Evolutionary conservation across 768 basidiomycete species (phyloP).

Genomic region (Boletus sp.): DNA sequence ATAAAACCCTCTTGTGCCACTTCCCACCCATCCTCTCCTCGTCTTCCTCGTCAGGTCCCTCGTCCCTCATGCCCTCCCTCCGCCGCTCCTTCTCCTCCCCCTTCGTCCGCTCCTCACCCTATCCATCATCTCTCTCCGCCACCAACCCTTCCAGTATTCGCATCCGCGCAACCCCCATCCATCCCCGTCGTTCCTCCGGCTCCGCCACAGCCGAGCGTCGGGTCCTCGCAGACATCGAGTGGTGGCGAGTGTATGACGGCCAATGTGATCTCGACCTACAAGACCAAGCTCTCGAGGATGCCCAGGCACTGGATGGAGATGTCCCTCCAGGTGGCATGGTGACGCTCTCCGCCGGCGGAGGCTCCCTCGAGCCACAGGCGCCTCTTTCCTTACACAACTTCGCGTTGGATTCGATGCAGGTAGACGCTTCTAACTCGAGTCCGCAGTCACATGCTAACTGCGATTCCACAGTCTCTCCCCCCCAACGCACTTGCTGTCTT

Average conservation of each 20-base stretch:
- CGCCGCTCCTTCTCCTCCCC: conserved; percentile 74
- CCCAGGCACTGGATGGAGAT: conserved; percentile 6
- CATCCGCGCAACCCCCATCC: conserved; percentile 35
- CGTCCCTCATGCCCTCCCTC: conserved; percentile 62
- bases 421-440: conserved; percentile 4
- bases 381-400: conserved; percentile 29
- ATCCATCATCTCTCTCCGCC: conserved; percentile 44
- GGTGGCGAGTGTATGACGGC: conserved; percentile 78
- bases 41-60: conserved; percentile 20
- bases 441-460: conserved; percentile 20
- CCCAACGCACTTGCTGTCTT: conserved; percentile 50
- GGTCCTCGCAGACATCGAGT: conserved; percentile 83
- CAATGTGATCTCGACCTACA: conserved; percentile 45
- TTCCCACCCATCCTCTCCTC: conserved; percentile 31
- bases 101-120: conserved; percentile 66
- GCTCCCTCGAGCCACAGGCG: conserved; percentile 36
- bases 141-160: conserved; percentile 33
- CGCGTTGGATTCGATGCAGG: conserved; percentile 26
- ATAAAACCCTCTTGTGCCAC: conserved; percentile 40
- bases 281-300: conserved; percentile 26
- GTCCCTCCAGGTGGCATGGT: conserved; percentile 25
- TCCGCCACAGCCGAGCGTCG: conserved; percentile 63
- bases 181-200: conserved; percentile 59
- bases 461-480: conserved; percentile 29
- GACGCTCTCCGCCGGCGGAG: conserved; percentile 36